Base-by-base conservation (phyloP, 768 basidiomycete species). In the Boletus tylopilopsis region DNA sequence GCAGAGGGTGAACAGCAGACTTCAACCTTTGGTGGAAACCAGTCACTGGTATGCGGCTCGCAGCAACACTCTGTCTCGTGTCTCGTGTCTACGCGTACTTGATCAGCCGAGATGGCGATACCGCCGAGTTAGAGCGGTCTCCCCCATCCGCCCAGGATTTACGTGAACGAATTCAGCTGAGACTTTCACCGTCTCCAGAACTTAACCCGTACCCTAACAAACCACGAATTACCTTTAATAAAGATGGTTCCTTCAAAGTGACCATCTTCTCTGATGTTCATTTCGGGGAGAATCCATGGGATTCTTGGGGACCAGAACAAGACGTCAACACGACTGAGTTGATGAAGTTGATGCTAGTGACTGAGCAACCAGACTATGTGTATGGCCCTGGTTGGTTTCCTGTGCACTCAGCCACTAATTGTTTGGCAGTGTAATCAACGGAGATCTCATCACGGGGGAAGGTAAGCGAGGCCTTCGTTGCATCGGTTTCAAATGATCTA, bases 251-350 rank as follows among this genome's bases (percentile, higher is more conserved):
- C 2, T 85, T 90, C 74, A 87, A 85, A 65, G 57, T 90, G 39
- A 84, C 80, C 13, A 73, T 87, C 6, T 87, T 89, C 63, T 85
- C 84, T 7, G 87, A 90, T 57, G 64, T 88, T 25, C 87, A 89
- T 60, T 87, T 76, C 52, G 87, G 87, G 23, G 87, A 89, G 66
- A 83, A 86, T 56, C 83, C 85, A 8, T 84, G 81, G 79, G 81
- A 82, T 45, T 63, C 51, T 8, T 84, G 82, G 80, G 85, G 87
- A 0, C 80, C 81, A 18, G 69, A 75, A 55, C 84, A 89, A 56
- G 87, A 90, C 52, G 63, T 69, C 22, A 83, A 85, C 36, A 87
- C 83, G 51, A 74, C 73, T 10, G 67, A 67, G 5, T 61, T 90
- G 49, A 85, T 86, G 79, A 71, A 76, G 19, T 68, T 56, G 2